Evolutionary conservation across 148 eudicot species (phyloP).

Genomic region (Polygonum aviculare): DNA sequence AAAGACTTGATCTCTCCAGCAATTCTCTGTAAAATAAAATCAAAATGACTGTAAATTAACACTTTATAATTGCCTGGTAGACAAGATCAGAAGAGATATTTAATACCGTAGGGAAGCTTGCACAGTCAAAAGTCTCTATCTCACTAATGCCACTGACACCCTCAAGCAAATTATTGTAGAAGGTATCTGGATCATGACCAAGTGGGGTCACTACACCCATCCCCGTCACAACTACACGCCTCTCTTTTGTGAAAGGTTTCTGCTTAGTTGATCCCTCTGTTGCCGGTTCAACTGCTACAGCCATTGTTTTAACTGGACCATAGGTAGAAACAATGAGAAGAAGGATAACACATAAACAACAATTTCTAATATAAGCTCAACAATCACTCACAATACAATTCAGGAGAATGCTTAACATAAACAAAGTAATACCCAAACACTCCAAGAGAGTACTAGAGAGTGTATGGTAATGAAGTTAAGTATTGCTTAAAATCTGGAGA

Average conservation of each 20-base stretch:
- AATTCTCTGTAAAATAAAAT: constrained; percentile 48
- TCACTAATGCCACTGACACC: constrained; percentile 90
- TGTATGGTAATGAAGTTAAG: not conserved
- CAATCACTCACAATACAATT: not conserved
- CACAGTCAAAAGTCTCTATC: constrained; percentile 82
- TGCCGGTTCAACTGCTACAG: constrained; percentile 55
- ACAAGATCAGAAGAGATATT: not conserved
- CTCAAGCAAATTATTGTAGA: constrained; percentile 82
- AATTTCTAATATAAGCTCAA: not conserved
- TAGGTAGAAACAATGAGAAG: constrained; percentile 8
- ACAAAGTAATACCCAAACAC: not conserved
- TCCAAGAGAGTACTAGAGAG: not conserved
- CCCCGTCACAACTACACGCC: constrained; percentile 90
- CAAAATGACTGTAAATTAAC: constrained; percentile 4
- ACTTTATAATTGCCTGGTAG: not conserved
- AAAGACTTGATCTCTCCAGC: constrained; percentile 94
- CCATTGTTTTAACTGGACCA: constrained; percentile 54
- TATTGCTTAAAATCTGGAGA: not conserved
- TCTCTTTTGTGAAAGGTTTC: constrained; percentile 45
- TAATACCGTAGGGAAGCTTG: constrained; percentile 61
- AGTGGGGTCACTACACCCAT: constrained; percentile 85
- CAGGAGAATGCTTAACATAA: not conserved
- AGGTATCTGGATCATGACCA: constrained; percentile 69
- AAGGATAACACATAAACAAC: not conserved
- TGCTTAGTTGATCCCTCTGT: constrained; percentile 39